Percentiles rank a stretch among this genome's conserved stretches.
These are phyloP conservation scores for Curvularia eragrostidis DNA, from an alignment of 2,329 filamentous ascomycete genomes.

Conservation along the genomic window DNA sequence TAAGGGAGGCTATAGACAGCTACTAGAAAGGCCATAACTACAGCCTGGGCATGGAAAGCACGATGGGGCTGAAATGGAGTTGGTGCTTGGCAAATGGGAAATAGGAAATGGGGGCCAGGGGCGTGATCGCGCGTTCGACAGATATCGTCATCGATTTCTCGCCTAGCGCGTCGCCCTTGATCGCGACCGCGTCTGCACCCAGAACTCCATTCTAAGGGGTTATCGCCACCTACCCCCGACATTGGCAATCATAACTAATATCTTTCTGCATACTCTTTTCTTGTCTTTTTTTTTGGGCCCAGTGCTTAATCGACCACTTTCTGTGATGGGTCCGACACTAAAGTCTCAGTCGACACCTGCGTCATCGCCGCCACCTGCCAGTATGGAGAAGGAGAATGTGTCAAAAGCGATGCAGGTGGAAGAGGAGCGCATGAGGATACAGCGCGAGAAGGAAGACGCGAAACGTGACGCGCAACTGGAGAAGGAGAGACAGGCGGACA, in stretches of 20 bases:
- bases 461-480: constrained; percentile 54
- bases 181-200: constrained; percentile 19
- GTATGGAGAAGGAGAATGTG: constrained; percentile 39
- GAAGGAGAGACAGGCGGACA: constrained; percentile 55
- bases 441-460: constrained; percentile 54
- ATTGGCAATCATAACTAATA: constrained; percentile 4
- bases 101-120: constrained; percentile 16
- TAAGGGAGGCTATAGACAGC: constrained; percentile 1
- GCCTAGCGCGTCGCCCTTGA: constrained; percentile 34
- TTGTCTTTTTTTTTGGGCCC: not conserved
- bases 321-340: constrained; percentile 27
- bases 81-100: constrained; percentile 16
- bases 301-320: constrained; percentile 33
- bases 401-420: constrained; percentile 55
- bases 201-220: constrained; percentile 13
- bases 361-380: constrained; percentile 42
- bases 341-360: constrained; percentile 41
- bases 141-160: constrained; percentile 32
- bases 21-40: not conserved
- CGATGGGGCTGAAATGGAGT: not conserved
- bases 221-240: constrained; percentile 20
- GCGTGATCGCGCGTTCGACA: constrained; percentile 39
- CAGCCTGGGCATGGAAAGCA: too few relatives aligned
- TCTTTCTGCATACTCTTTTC: not conserved
- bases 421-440: constrained; percentile 54